Base-by-base conservation (phyloP, 495 filamentous ascomycete species). In the Barbatosphaeria neglecta region DNA sequence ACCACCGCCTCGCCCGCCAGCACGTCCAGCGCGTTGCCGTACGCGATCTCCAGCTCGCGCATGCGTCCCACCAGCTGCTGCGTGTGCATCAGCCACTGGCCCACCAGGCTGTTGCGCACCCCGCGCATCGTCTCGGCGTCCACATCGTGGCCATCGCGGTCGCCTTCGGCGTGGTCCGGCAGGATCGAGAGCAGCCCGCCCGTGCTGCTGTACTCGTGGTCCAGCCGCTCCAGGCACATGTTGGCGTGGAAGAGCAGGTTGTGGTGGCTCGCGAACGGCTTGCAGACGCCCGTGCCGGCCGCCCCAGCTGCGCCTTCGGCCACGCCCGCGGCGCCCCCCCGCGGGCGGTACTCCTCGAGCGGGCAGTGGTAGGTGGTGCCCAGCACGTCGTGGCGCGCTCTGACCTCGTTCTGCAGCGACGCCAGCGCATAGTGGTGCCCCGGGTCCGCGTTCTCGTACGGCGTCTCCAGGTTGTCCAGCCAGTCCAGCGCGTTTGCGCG, bases 191-290 rank as follows among this genome's bases (percentile, higher is more conserved):
- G 59, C 13, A 76, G 52, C 11, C 73, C 74, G 42, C 74, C 74
- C 47, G 67, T 66, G 41, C 64, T 60, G 38, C 60, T 62, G 49
- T 67, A 70, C 53, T 76, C 73, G 51, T 78, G 73, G 47, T 78
- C 74, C 27, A 78, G 62, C 6, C 70, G 59, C 55, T 76, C 72
- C 3, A 78, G 63, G 44, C 72, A 66, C 40, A 62, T 64, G 50
- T 77, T 75, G 49, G 73, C 73, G 55, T 78, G 74, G 56, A 60
- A 59, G 33, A 76, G 57, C 33, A 78, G 62, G 16, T 60, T 58
- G 49, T 74, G 53, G 45, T 74, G 72, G 19, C 52, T 68, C 6
- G 63, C 61, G 49, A 69, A 75, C 4, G 71, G 71, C 33, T 49
- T 56, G 1, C 55, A n/a, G n/a, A n/a, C n/a, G n/a, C n/a, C n/a